A percentile compares a stretch with the other conserved stretches of the same genome.
Evolutionary conservation across 2,329 filamentous ascomycete species (phyloP).

Genomic region (Penicillium fuscoglaucum): DNA sequence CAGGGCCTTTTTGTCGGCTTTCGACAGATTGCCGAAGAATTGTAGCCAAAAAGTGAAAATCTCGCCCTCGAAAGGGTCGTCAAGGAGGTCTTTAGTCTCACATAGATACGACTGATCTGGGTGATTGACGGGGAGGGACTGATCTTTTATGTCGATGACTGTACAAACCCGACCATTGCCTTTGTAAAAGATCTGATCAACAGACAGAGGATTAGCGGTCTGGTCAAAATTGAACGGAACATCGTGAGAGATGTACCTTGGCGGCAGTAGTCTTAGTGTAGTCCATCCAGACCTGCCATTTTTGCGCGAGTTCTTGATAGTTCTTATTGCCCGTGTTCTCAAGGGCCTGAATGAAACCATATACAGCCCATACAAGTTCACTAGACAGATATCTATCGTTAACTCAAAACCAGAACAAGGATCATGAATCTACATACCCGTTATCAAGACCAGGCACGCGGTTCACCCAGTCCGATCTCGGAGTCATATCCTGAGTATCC

Average conservation of each 20-base stretch:
- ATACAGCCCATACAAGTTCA: conserved; percentile 48
- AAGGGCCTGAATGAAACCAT: conserved; percentile 43
- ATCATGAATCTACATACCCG: conserved; percentile 30
- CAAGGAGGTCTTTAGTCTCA: conserved; percentile 36
- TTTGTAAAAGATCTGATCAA: conserved; percentile 37
- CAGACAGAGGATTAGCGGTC: neutral
- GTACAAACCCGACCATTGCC: conserved; percentile 45
- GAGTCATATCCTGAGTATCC: conserved; percentile 28
- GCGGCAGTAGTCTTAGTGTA: conserved; percentile 42
- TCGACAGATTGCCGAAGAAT: conserved; percentile 39
- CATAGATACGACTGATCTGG: conserved; percentile 38
- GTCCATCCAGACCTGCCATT: conserved; percentile 46
- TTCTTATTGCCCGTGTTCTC: conserved; percentile 28
- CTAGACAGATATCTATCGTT: conserved; percentile 18
- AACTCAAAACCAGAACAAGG: neutral
- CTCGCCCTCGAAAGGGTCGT: conserved; percentile 50
- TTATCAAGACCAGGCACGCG: conserved; percentile 45
- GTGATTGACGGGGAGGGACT: conserved; percentile 33
- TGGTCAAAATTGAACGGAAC: neutral
- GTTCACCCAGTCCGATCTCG: conserved; percentile 42
- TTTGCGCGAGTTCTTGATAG: conserved; percentile 33
- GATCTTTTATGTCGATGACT: conserved; percentile 40
- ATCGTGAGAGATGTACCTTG: conserved; percentile 20
- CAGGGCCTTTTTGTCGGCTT: conserved; percentile 36
- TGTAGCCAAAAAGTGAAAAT: conserved; percentile 46